Evolutionary conservation across 75 land plant genomes (phyloP).

Genomic region (Adiantum capillusveneris): DNA sequence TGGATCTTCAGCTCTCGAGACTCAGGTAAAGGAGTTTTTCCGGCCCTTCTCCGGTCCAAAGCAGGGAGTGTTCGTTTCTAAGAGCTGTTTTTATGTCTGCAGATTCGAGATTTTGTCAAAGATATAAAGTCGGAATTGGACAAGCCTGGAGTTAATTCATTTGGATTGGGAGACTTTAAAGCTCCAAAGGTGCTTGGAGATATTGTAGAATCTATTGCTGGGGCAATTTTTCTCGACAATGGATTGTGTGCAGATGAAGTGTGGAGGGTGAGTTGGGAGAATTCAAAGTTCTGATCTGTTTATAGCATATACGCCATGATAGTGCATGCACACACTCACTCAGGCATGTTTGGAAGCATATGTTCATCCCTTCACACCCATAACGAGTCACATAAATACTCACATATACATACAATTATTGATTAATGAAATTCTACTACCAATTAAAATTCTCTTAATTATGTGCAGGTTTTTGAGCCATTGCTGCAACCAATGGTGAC

Average conservation of each 20-base stretch:
- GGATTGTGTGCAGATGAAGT: conserved; percentile 63
- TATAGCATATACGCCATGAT: too few relatives aligned
- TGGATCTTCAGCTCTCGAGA: conserved; percentile 91
- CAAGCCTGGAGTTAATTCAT: conserved; percentile 93
- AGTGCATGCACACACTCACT: too few relatives aligned
- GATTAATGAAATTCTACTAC: too few relatives aligned
- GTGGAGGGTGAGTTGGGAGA: conserved; percentile 57
- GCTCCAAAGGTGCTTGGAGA: conserved; percentile 99
- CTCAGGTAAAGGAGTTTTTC: conserved; percentile 50
- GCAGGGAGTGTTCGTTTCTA: background rate
- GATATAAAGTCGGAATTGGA: conserved; percentile 77
- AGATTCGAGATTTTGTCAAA: conserved; percentile 97
- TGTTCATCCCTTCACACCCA: too few relatives aligned
- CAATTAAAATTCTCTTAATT: too few relatives aligned
- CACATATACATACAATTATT: too few relatives aligned
- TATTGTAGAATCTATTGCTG: conserved; percentile 96
- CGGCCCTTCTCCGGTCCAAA: too few relatives aligned
- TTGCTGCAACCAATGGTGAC: conserved; percentile 94
- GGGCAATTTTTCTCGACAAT: conserved; percentile 87
- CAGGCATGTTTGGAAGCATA: too few relatives aligned
- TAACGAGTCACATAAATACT: too few relatives aligned
- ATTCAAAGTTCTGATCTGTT: too few relatives aligned
- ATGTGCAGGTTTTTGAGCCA: conserved; percentile 78
- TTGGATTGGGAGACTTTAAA: conserved; percentile 97
- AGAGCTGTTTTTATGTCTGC: too few relatives aligned